These are phyloP conservation scores for Cercospora canescens DNA, from an alignment of 2,329 filamentous ascomycete species.

Conservation along the genomic window DNA sequence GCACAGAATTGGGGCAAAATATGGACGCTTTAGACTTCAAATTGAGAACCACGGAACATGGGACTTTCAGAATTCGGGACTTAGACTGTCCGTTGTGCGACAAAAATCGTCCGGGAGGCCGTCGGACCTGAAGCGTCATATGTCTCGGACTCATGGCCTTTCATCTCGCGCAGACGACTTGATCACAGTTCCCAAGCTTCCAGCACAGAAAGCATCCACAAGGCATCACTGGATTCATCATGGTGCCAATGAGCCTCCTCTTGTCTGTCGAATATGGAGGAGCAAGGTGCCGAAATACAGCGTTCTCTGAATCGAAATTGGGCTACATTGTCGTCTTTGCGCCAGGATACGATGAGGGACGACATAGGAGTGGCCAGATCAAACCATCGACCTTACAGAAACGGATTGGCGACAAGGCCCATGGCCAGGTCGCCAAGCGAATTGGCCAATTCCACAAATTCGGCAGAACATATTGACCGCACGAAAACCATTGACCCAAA, in stretches of 20 bases:
- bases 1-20: neutral
- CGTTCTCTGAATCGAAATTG: neutral
- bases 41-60: neutral
- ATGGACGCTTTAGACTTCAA: neutral
- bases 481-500: neutral
- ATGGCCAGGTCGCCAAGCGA: neutral
- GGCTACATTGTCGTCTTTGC: neutral
- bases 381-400: neutral
- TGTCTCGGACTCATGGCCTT: neutral
- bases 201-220: neutral
- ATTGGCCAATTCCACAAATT: neutral
- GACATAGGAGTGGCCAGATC: neutral
- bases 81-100: neutral
- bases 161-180: neutral
- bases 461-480: constrained; percentile 1
- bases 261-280: neutral
- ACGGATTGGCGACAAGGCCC: neutral
- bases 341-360: neutral
- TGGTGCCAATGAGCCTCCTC: neutral
- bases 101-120: neutral
- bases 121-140: neutral
- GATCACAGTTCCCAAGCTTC: too few species aligned
- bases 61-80: neutral
- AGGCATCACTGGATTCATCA: neutral
- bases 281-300: neutral